Percentiles rank a stretch among this genome's conserved stretches.
Conservation (phyloP, 2,329 filamentous ascomycete genomes). For the Cordyceps militaris region DNA sequence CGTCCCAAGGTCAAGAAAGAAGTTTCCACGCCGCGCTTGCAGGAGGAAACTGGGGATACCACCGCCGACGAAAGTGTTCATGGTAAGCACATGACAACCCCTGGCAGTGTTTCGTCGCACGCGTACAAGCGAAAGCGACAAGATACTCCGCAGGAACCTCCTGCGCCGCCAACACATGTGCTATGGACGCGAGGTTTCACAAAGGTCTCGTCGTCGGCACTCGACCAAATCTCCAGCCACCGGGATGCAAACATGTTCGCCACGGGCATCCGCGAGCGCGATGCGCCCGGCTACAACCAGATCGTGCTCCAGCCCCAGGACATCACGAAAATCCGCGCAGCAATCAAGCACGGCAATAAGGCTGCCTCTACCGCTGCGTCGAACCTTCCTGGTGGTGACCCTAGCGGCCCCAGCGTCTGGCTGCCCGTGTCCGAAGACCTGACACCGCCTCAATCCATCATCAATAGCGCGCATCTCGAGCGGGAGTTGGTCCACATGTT, state of each 20-base stretch:
- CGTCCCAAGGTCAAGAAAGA: constrained; percentile 49
- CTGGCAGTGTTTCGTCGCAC: constrained; percentile 31
- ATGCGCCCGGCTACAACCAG: constrained; percentile 68
- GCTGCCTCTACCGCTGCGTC: constrained; percentile 54
- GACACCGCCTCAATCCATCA: constrained; percentile 78
- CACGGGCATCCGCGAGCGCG: constrained; percentile 64
- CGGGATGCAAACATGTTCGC: constrained; percentile 75
- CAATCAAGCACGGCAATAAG: constrained; percentile 66
- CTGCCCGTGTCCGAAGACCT: constrained; percentile 69
- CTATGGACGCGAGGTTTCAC: constrained; percentile 70
- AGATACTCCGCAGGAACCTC: constrained; percentile 39
- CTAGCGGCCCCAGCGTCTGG: constrained; percentile 49
- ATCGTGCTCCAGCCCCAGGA: constrained; percentile 70
- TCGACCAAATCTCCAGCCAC: constrained; percentile 71
- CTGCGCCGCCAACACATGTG: constrained; percentile 58
- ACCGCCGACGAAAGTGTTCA: constrained; percentile 46
- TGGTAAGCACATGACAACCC: constrained; percentile 31
- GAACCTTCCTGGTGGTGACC: constrained; percentile 53
- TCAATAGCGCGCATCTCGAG: constrained; percentile 88
- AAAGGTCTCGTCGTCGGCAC: constrained; percentile 62
- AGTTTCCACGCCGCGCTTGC: constrained; percentile 45
- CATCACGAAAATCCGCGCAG: constrained; percentile 68
- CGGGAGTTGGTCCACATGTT: constrained; percentile 95
- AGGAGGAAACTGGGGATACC: constrained; percentile 50
- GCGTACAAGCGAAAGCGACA: constrained; percentile 52